These are phyloP conservation scores for Metschnikowia dekortorum DNA, from an alignment of 805 yeast genomes.

Conservation along the genomic window DNA sequence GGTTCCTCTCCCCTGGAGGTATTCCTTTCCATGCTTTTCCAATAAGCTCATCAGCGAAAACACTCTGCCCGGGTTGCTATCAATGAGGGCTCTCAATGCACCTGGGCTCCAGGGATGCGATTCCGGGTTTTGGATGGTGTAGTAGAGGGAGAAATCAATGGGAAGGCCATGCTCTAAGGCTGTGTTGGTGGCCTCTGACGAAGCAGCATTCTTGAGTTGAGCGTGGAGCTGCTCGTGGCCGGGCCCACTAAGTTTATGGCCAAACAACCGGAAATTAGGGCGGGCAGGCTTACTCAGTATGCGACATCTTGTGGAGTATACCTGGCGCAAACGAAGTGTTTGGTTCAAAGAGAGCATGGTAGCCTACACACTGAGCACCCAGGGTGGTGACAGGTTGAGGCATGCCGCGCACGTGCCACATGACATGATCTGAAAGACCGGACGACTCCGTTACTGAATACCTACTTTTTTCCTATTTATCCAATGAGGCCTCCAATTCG, in stretches of 20 bases:
- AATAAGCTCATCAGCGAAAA: conserved; percentile 46
- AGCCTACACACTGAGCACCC: background rate
- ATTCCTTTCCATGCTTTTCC: conserved; percentile 20
- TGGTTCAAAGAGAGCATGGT: background rate
- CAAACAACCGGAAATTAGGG: background rate
- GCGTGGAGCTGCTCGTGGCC: conserved; percentile 10
- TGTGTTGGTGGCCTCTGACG: conserved; percentile 15
- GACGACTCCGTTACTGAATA: background rate
- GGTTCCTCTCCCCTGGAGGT: background rate
- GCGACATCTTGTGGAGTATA: background rate
- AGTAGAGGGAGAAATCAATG: conserved; percentile 27
- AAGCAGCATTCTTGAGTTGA: background rate
- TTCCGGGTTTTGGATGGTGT: conserved; percentile 16
- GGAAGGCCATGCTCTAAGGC: conserved; percentile 19
- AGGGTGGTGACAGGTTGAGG: background rate
- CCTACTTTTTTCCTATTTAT: background rate
- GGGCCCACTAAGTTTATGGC: background rate
- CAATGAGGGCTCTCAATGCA: conserved; percentile 11
- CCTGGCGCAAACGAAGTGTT: background rate
- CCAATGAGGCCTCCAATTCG: conserved; percentile 33
- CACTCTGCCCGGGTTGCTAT: conserved; percentile 51
- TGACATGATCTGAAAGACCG: background rate
- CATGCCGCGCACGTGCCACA: background rate
- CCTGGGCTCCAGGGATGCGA: conserved; percentile 13
- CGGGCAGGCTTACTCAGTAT: background rate